A percentile compares a stretch with the other conserved stretches of the same genome.
Conservation (phyloP, 2,329 filamentous ascomycete species). For the Colletotrichum plurivorum region DNA sequence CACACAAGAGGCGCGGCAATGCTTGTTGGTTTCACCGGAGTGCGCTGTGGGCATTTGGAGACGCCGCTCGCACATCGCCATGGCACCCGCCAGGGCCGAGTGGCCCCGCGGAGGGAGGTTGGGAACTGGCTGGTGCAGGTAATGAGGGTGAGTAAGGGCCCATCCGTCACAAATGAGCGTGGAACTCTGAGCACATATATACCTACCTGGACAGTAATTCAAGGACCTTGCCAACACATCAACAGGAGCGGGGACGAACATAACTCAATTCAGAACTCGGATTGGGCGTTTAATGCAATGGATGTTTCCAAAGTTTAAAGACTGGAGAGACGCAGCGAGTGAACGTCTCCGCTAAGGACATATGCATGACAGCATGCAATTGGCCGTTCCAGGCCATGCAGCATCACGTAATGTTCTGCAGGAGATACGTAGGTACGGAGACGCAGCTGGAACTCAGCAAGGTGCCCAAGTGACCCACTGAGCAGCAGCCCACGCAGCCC, state of each 20-base stretch:
- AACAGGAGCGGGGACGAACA: too few relatives aligned
- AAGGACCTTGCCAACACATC: too few relatives aligned
- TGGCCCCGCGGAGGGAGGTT: slow-evolving; percentile 12
- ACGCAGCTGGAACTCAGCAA: too few relatives aligned
- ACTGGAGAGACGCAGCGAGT: not conserved
- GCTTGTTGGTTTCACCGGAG: not conserved
- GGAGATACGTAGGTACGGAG: not conserved
- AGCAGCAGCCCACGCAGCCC: slow-evolving; percentile 6
- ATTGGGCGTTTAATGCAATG: not conserved
- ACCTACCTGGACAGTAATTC: too few relatives aligned
- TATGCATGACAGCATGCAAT: slow-evolving; percentile 36
- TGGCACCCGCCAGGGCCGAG: slow-evolving; percentile 24
- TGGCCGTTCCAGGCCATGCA: slow-evolving; percentile 34
- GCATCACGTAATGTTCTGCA: slow-evolving; percentile 38
- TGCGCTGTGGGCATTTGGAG: not conserved
- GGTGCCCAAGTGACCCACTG: too few relatives aligned
- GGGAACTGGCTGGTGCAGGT: slow-evolving; percentile 9
- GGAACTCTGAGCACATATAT: too few relatives aligned
- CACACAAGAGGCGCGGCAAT: not conserved
- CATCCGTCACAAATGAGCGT: not conserved
- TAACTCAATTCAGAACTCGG: not conserved
- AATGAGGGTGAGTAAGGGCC: slow-evolving; percentile 17
- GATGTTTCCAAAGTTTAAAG: not conserved
- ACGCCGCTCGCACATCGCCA: slow-evolving; percentile 14
- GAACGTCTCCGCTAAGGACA: slow-evolving; percentile 21